Conservation (phyloP, 495 filamentous ascomycete genomes). For the Talaromyces ruber region DNA sequence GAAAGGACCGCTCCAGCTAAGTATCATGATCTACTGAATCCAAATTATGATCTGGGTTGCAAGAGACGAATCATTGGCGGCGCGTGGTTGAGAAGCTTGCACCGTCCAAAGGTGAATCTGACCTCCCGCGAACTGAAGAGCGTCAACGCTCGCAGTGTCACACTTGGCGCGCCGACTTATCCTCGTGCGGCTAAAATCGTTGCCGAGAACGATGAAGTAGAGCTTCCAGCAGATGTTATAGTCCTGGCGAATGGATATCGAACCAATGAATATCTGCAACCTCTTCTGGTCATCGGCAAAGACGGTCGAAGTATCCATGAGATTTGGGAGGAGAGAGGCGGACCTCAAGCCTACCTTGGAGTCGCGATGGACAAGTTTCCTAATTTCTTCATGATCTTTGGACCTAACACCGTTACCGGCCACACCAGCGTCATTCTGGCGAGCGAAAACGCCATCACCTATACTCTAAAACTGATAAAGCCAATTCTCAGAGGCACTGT, state of each 20-base stretch:
- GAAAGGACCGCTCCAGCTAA: conserved; percentile 41
- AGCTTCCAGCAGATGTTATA: conserved; percentile 50
- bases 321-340: conserved; percentile 47
- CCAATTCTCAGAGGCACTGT: conserved; percentile 30
- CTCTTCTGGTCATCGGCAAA: conserved; percentile 33
- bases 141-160: conserved; percentile 40
- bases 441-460: conserved; percentile 50
- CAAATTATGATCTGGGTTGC: conserved; percentile 54
- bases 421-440: conserved; percentile 54
- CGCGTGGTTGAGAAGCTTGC: conserved; percentile 45
- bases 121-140: conserved; percentile 45
- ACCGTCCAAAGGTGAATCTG: conserved; percentile 46
- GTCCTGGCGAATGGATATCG: conserved; percentile 52
- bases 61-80: conserved; percentile 52
- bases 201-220: conserved; percentile 21
- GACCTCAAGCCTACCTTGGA: conserved; percentile 54
- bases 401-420: conserved; percentile 58
- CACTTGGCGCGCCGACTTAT: conserved; percentile 32
- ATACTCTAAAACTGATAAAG: conserved; percentile 32
- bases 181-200: conserved; percentile 8
- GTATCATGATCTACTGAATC: conserved; percentile 56
- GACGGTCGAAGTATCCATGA: conserved; percentile 40
- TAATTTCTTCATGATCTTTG: conserved; percentile 61
- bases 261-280: conserved; percentile 33
- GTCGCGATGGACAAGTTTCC: conserved; percentile 58